phyloP scores from a whole-genome alignment of 106 monocot genomes.

The Acorus calamus region DNA sequence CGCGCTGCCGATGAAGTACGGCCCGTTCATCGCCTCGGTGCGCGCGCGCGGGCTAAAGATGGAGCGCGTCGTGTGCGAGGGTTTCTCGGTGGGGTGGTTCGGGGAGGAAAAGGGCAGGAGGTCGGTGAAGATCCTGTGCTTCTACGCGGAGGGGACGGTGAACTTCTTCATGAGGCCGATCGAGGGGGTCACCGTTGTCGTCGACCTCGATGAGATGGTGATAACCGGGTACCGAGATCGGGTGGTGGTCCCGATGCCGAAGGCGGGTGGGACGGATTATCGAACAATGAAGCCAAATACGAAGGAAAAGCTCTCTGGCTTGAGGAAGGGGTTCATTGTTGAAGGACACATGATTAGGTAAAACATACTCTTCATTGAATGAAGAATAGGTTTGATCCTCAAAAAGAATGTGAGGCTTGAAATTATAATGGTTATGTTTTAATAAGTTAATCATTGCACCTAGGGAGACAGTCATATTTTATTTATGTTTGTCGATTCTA shows the following conservation, averaged over 20 bases:
- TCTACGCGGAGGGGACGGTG: slow-evolving; percentile 27
- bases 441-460: no score
- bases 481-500: no score
- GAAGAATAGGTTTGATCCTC: no score
- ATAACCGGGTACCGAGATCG: slow-evolving; percentile 46
- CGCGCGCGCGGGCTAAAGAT: slow-evolving; percentile 24
- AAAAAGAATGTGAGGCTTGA: no score
- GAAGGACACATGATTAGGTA: slow-evolving; percentile 59
- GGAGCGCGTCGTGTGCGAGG: slow-evolving; percentile 33
- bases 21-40: slow-evolving; percentile 53
- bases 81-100: slow-evolving; percentile 60
- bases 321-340: slow-evolving; percentile 39
- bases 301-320: no score
- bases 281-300: slow-evolving; percentile 11
- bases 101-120: slow-evolving; percentile 24
- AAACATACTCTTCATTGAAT: no score
- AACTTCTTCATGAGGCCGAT: slow-evolving; percentile 56
- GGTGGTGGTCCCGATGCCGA: slow-evolving; percentile 32
- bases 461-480: no score
- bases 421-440: no score
- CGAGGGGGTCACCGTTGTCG: slow-evolving; percentile 51
- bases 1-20: slow-evolving; percentile 31
- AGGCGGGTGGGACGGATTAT: slow-evolving; percentile 47
- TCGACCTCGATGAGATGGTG: slow-evolving; percentile 51
- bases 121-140: slow-evolving; percentile 40